Evolutionary conservation across 352 stramenopile genomes (phyloP), one percentile per base, ranked within the genome.

Genomic region (Phytophthora meadii): DNA sequence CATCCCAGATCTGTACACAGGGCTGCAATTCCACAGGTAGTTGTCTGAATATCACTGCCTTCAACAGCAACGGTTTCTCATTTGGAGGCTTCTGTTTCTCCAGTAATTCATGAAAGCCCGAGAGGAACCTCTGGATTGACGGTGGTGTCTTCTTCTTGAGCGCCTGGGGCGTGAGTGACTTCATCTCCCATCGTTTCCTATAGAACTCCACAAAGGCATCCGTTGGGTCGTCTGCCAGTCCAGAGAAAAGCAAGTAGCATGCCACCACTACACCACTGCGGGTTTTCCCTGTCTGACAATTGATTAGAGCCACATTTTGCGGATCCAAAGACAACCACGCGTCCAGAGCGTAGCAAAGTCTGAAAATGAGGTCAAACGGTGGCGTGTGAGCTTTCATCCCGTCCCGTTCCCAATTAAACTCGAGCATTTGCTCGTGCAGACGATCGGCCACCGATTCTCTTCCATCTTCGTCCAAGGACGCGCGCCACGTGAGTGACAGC

Each of bases 141-240:
- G 86, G 78, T 3, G 87, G 87, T 2, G 86, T 95, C 61, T 92
- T 93, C 36, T 75, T 74, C 15, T 69, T 59, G 15, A 95, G 51
- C 15, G 76, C 81, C 8, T 89, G 72, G 1, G 83, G 59, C 12
- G 85, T 93, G 15, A 95, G 72, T 12, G 80, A 65, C 37, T 76
- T 79, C 83, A 93, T 93, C 10, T 88, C 80, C 81, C 84, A 90
- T 7, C 87, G 82, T 54, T 90, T 88, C 22, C 72, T 59, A 64
- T 97, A 98, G 55, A 98, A 98, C 65, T 92, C 79, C 40, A 93
- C 84, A 65, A 98, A 98, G 5, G 94, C 94, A 27, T 96, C 77
- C 10, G 82, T 82, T 6, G 83, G 79, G 34, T 94, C 80, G 34
- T 91, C 68, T 12, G 81, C 82, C 22, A 92, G 68, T 10, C 80